Percentiles rank a stretch among this genome's conserved stretches.
These are phyloP conservation scores for Sutorius eximius DNA, from an alignment of 1,284 basidiomycete genomes.

Conservation along the genomic window DNA sequence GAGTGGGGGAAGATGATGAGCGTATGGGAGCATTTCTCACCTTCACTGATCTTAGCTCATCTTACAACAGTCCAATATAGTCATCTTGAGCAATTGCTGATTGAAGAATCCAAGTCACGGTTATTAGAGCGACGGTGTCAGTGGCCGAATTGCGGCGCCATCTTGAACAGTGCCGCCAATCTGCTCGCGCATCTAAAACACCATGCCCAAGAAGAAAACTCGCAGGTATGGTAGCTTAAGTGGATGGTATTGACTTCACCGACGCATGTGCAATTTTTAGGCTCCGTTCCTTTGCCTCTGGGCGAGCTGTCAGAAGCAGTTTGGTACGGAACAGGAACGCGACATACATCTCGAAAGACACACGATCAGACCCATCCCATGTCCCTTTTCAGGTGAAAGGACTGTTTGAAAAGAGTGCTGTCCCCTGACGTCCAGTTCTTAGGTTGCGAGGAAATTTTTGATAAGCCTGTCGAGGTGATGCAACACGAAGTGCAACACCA, in stretches of 20 bases:
- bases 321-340: constrained; percentile 19
- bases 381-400: constrained; percentile 31
- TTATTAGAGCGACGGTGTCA: constrained; percentile 50
- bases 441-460: constrained; percentile 30
- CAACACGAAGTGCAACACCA: constrained; percentile 28
- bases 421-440: constrained; percentile 6
- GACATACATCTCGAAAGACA: constrained; percentile 27
- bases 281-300: constrained; percentile 27
- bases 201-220: constrained; percentile 43
- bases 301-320: constrained; percentile 21
- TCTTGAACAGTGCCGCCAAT: constrained; percentile 53
- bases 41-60: constrained; percentile 32
- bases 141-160: constrained; percentile 57
- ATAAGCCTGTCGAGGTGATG: constrained; percentile 31
- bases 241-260: background rate
- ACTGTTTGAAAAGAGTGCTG: background rate
- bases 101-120: constrained; percentile 47
- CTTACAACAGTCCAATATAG: constrained; percentile 39
- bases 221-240: constrained; percentile 29
- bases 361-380: constrained; percentile 29
- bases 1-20: constrained; percentile 29
- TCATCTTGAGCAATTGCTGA: constrained; percentile 40
- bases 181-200: constrained; percentile 51
- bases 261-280: constrained; percentile 9
- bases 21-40: constrained; percentile 31